Evolutionary conservation across 2,329 filamentous ascomycete species (phyloP), one percentile per base, ranked within the genome.

Genomic region (Trichoderma simmonsii): DNA sequence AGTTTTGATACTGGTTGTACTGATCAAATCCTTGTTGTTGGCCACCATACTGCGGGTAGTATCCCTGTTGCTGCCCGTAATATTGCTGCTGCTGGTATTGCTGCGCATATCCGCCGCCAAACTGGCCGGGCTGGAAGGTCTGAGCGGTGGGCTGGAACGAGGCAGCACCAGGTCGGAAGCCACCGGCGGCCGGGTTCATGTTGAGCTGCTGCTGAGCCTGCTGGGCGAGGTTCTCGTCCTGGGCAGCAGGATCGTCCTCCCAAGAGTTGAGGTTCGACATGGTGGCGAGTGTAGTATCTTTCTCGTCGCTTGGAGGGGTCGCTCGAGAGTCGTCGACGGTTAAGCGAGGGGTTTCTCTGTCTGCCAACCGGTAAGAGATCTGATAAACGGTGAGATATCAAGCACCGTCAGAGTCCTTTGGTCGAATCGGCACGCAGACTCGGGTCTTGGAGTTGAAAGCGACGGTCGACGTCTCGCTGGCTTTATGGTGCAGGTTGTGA

Each of bases 211-310:
- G 89, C 77, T 92, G 89, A 48, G 92, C 85, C 86, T 95, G 93
- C 78, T 90, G 90, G 74, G 93, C 89, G 82, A 97, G 89, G 81
- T 89, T 89, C 77, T 93, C 92, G 78, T 95, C 92, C 86, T 93
- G 91, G 74, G 89, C 90, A 70, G 91, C 86, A 78, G 91, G 90
- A 79, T 95, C 93, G 79, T 97, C 94, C 85, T 98, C 95, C 93
- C 96, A 98, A 74, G 94, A 97, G 82, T 97, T 94, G 79, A 94
- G 92, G 82, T 95, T 91, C 78, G 95, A 92, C 94, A 97, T 97
- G 79, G 71, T 87, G 79, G 71, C 87, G 71, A 73, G 72, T 26
- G 67, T 43, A 51, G 30, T 61, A 30, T 70, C 28, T 72, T 65
- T 72, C 28, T 60, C 57, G 26, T 34, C 21, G n/a, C 30, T 61